A percentile compares a stretch with the other conserved stretches of the same genome.
These are phyloP conservation scores for Talaromyces sp. DNA, from an alignment of 2,329 filamentous ascomycete genomes.

Conservation along the genomic window DNA sequence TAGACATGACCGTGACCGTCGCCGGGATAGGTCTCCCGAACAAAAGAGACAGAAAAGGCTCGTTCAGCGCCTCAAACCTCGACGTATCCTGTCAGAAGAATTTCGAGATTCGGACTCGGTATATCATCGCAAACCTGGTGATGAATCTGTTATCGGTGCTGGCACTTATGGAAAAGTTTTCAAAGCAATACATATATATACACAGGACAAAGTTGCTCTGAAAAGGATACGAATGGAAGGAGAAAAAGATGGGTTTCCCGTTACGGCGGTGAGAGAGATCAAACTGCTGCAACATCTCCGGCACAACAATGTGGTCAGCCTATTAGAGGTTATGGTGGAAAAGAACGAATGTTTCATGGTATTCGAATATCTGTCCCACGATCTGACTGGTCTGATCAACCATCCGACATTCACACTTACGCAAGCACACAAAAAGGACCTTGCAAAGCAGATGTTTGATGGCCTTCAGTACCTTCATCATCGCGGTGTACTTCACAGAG, in stretches of 20 bases:
- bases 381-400: conserved; percentile 90
- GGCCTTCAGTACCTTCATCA: conserved; percentile 91
- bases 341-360: conserved; percentile 99
- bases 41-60: conserved; percentile 62
- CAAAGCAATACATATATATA: conserved; percentile 76
- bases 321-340: conserved; percentile 99
- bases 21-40: conserved; percentile 47
- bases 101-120: conserved; percentile 79
- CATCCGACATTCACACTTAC: conserved; percentile 88
- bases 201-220: conserved; percentile 74
- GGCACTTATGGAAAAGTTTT: conserved; percentile 97
- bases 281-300: conserved; percentile 91
- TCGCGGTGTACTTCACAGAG: conserved; percentile 88
- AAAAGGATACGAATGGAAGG: conserved; percentile 99
- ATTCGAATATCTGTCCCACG: conserved; percentile 95
- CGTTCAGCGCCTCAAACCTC: conserved; percentile 66
- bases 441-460: conserved; percentile 89
- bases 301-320: conserved; percentile 78
- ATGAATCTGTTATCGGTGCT: conserved; percentile 92
- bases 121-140: conserved; percentile 93
- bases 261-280: conserved; percentile 94
- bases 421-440: conserved; percentile 81
- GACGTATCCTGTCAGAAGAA: conserved; percentile 67
- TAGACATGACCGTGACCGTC: conserved; percentile 34
- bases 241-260: conserved; percentile 97